phyloP scores from a whole-genome alignment of 371 early-diverging fungal species.

The Apophysomyces ossiformis region DNA sequence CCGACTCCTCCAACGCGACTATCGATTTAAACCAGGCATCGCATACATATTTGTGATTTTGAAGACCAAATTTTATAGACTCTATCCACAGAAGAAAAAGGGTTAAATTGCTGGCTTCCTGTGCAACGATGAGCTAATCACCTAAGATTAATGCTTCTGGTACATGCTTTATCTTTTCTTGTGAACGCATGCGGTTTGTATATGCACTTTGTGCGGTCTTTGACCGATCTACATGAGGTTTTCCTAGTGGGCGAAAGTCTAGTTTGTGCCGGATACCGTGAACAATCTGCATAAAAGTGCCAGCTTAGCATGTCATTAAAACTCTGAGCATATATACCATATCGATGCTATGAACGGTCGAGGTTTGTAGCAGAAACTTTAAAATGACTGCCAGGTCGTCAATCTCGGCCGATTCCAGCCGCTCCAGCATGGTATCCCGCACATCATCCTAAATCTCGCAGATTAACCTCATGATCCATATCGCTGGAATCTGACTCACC shows the following conservation, averaged over 20 bases:
- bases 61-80: constrained; percentile 68
- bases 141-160: constrained; percentile 66
- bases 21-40: constrained; percentile 76
- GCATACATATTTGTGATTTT: constrained; percentile 71
- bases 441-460: constrained; percentile 44
- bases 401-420: constrained; percentile 70
- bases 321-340: constrained; percentile 17
- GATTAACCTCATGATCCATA: too few relatives aligned
- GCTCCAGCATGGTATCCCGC: constrained; percentile 63
- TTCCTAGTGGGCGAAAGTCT: constrained; percentile 60
- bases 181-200: neutral
- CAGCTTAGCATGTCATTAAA: neutral
- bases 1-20: constrained; percentile 43
- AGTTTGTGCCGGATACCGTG: constrained; percentile 58
- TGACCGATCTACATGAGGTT: constrained; percentile 26
- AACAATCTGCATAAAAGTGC: constrained; percentile 38
- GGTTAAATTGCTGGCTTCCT: neutral
- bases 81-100: constrained; percentile 36
- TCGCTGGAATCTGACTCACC: constrained; percentile 23
- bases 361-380: constrained; percentile 74
- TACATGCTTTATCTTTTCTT: constrained; percentile 28
- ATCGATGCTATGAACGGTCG: constrained; percentile 48
- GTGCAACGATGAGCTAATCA: constrained; percentile 13
- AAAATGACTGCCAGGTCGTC: constrained; percentile 75
- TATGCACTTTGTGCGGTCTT: neutral